Base-by-base conservation (phyloP, 164 flowering plant genomes). In the Pachysandra terminalis region DNA sequence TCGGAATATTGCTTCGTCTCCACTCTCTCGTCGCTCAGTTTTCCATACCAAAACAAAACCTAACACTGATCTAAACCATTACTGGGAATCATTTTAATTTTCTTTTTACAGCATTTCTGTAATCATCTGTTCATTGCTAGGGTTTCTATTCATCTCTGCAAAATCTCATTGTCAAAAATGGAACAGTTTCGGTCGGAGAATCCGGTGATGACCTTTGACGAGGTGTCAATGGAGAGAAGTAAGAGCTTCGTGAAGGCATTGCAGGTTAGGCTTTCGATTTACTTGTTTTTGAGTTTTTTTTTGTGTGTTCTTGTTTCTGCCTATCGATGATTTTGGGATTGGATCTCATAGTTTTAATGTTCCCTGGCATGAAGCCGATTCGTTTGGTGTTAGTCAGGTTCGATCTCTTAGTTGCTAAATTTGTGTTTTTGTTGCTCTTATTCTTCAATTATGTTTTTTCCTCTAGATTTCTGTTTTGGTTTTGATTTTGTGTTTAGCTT, bases 181-280 rank as follows among this genome's bases (percentile, higher is more conserved):
- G 81, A 81, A 72, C 75, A 69, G 22, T 37, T 74, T 22, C 65
- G 63, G 72, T 59, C 74, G 59, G 75, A 72, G 66, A 79, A 77
- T 65, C 78, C 79, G 56, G 77, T 83, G 27, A 88, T 85, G 94
- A 86, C 92, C 55, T 91, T 82, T 78, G 98, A 91, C 40, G 95
- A 91, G 77, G 88, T 74, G n/a, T 90, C 96, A 68, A 85, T 91
- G 90, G 96, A 94, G 74, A 83, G 87, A 24, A 94, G 95, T 84
- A 91, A 87, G 77, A 85, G 78, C 81, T 91, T 94, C 78, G 83
- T 90, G 67, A 87, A 83, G 54, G 96, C 97, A 2, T 71, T 94
- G 69, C 96, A 86, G 91, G 97, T 91, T 49, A 8, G 59, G 5
- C 24, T 63, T 35, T 58, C 57, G 56, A 16, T 66, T 48, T 53